phyloP scores from a whole-genome alignment of 768 basidiomycete genomes.

The Daedaleopsis nitida region DNA sequence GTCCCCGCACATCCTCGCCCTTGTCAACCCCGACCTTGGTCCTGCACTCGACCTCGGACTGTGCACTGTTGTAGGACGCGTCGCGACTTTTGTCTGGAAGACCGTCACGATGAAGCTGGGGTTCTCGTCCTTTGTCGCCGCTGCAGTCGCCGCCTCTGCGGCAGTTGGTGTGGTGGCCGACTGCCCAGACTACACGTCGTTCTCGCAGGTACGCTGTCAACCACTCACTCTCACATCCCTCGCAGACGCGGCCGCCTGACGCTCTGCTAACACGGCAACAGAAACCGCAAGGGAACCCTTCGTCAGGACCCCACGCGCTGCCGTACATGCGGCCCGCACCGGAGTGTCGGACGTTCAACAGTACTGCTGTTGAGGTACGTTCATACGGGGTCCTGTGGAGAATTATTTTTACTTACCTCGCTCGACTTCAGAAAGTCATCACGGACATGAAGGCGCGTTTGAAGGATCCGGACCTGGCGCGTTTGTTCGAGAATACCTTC shows the following conservation, averaged over 20 bases:
- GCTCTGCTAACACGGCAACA: constrained; percentile 26
- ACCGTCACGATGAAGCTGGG: constrained; percentile 29
- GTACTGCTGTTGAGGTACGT: constrained; percentile 68
- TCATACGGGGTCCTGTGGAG: neutral
- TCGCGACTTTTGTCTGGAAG: constrained; percentile 5
- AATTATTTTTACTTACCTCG: neutral
- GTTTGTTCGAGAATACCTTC: constrained; percentile 81
- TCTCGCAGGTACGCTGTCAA: constrained; percentile 48
- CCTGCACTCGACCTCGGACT: neutral
- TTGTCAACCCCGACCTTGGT: neutral
- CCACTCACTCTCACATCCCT: neutral
- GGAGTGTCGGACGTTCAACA: constrained; percentile 76
- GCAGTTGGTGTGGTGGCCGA: constrained; percentile 30
- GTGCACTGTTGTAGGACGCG: neutral
- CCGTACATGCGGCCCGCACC: constrained; percentile 75
- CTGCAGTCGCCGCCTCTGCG: constrained; percentile 23
- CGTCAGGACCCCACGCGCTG: constrained; percentile 59
- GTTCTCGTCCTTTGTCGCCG: constrained; percentile 17
- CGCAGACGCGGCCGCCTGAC: neutral
- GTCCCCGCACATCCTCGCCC: neutral
- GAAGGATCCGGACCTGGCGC: constrained; percentile 76
- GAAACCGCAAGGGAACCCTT: constrained; percentile 62
- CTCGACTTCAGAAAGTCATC: constrained; percentile 59
- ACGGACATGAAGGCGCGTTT: constrained; percentile 69
- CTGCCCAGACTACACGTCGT: constrained; percentile 66